Conservation (phyloP, 2,329 filamentous ascomycete genomes). For the Apiospora sp. region DNA sequence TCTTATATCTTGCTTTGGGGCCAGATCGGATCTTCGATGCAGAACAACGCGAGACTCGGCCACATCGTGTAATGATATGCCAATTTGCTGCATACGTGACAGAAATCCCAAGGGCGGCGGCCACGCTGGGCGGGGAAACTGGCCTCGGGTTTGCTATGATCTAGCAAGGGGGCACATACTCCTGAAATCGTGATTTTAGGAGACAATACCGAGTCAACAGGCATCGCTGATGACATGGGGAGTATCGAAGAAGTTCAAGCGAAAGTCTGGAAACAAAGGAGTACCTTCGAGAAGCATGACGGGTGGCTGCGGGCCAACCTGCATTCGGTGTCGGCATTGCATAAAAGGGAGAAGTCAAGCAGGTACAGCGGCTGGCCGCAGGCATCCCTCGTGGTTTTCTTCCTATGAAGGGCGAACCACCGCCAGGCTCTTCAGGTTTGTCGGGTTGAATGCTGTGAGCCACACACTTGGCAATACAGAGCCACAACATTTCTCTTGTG, state of each 20-base stretch:
- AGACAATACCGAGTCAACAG: not conserved
- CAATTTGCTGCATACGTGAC: not conserved
- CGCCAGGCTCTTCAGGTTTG: not conserved
- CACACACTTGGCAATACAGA: not conserved
- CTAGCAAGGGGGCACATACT: not conserved
- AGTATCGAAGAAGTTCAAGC: not conserved
- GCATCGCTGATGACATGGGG: not conserved
- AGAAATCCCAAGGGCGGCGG: not conserved
- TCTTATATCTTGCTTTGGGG: not conserved
- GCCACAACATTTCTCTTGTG: conserved; percentile 17
- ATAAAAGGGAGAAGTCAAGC: conserved; percentile 14
- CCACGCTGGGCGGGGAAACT: too few relatives aligned
- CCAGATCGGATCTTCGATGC: not conserved
- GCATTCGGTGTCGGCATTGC: not conserved
- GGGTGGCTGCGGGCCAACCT: not conserved
- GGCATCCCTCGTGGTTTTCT: conserved; percentile 22
- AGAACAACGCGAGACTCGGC: not conserved
- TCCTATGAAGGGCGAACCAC: not conserved
- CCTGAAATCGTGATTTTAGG: not conserved
- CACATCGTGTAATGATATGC: not conserved
- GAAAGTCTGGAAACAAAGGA: not conserved
- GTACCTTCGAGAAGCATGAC: not conserved
- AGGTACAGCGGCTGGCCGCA: conserved; percentile 26
- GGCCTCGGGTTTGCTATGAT: not conserved
- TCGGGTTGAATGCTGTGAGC: not conserved